Conservation (phyloP, 2,329 filamentous ascomycete genomes). For the Nannizzia gypsea region DNA sequence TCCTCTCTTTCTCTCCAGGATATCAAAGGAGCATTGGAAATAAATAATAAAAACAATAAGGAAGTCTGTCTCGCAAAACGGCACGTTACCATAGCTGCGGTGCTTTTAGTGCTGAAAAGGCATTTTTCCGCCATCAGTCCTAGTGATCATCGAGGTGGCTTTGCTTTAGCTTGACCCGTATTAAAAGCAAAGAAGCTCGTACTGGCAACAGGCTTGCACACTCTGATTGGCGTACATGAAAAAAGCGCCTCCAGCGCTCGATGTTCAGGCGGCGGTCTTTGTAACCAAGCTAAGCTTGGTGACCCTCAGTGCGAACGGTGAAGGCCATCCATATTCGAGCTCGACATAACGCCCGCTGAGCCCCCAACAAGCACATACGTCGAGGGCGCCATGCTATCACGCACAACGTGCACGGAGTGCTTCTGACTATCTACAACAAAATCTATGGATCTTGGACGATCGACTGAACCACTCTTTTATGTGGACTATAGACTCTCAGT, state of each 20-base stretch:
- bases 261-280: not conserved
- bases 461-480: not conserved
- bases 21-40: not conserved
- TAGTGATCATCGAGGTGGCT: not conserved
- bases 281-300: not conserved
- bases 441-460: constrained; percentile 1
- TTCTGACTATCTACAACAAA: not conserved
- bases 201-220: too few relatives aligned
- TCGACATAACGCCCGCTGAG: not conserved
- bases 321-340: not conserved
- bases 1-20: not conserved
- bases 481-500: not conserved
- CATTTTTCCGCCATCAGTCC: not conserved
- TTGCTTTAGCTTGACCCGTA: not conserved
- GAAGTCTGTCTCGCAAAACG: not conserved
- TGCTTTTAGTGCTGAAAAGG: not conserved
- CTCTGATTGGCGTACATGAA: not conserved
- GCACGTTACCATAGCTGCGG: not conserved
- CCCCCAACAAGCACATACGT: not conserved
- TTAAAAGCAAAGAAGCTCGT: too few relatives aligned
- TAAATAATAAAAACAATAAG: not conserved
- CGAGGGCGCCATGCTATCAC: not conserved
- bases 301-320: not conserved
- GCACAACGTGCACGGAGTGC: not conserved
- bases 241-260: not conserved